Base-by-base conservation (phyloP, 768 basidiomycete species). In the Boletus subcaerulescens region DNA sequence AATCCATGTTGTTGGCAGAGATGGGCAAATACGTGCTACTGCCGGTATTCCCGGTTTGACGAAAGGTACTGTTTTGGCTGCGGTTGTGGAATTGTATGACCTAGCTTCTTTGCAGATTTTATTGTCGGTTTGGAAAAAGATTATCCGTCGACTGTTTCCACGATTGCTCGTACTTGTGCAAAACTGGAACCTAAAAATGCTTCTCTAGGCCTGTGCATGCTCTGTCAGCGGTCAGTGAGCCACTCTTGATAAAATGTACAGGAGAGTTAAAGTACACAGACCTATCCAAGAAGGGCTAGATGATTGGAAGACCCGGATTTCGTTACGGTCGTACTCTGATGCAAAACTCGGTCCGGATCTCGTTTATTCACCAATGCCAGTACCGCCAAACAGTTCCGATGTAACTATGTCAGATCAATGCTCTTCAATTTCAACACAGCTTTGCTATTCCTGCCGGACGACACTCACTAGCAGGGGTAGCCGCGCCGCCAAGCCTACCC, bases 101-200 rank as follows among this genome's bases (percentile, higher is more conserved):
- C 22, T 45, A 20, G 9, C 8, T 29, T 15, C 38, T 45, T 36
- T 12, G 12, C 52, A 91, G 91, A 86, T 66, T 93, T 93, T 61
- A 89, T 93, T 53, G 71, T 87, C 18, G 86, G 89, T 3, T 66
- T 93, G 29, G 91, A 93, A 70, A 82, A 79, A 48, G 85, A 92
- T 66, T 93, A 87, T 66, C 91, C 91, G 4, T 90, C 91, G 0
- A 93, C 91, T 0, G 91, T 93, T 12, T 91, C 89, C 9, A 84
- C 91, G 0, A 88, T 93, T 47, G 84, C 84, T 22, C 81, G 87
- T 35, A 93, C 91, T 1, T 90, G 88, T 62, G 84, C 78, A 6
- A 93, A 93, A 69, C 70, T 93, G 26, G 78, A 83, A 10, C 83
- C 91, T 0, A 91, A 87, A 65, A 70, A 79, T 50, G 74, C 70